A percentile compares a stretch with the other conserved stretches of the same genome.
phyloP scores from a whole-genome alignment of 306 rosid genomes.

The Dicorynia guianensis region DNA sequence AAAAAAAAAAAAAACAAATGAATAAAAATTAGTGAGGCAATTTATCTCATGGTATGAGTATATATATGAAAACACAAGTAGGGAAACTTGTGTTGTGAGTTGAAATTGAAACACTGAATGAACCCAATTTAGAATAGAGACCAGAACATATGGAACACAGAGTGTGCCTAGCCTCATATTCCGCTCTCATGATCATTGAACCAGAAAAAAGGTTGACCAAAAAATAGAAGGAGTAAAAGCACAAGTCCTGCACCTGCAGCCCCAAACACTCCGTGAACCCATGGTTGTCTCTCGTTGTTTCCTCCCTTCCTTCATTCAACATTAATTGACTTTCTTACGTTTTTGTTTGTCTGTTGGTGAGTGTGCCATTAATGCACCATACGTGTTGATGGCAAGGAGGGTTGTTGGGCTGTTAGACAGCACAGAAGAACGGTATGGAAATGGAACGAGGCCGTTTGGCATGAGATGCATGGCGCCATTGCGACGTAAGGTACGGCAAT shows the following conservation, averaged over 20 bases:
- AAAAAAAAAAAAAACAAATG: no score
- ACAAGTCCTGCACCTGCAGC: constrained; percentile 1
- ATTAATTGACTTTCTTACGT: no score
- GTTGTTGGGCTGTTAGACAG: constrained; percentile 41
- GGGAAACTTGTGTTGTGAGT: no score
- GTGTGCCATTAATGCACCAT: no score
- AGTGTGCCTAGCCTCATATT: constrained; percentile 51
- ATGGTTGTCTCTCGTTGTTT: constrained; percentile 31
- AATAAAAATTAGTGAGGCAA: no score
- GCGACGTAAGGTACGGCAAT: constrained; percentile 39
- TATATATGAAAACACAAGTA: no score
- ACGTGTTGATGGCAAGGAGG: constrained; percentile 43
- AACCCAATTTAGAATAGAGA: constrained; percentile 33
- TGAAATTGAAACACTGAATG: neutral
- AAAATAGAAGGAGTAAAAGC: constrained; percentile 31
- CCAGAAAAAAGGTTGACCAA: constrained; percentile 36
- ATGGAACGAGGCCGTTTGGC: constrained; percentile 33
- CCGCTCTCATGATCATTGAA: constrained; percentile 30
- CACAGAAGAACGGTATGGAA: constrained; percentile 40
- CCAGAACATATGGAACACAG: constrained; percentile 44
- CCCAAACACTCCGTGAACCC: constrained; percentile 13
- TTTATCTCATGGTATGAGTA: no score
- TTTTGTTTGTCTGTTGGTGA: no score
- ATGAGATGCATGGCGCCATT: constrained; percentile 12
- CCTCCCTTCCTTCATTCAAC: neutral